Evolutionary conservation across 345 rosid species (phyloP).

Genomic region (Euphorbia lathyris): DNA sequence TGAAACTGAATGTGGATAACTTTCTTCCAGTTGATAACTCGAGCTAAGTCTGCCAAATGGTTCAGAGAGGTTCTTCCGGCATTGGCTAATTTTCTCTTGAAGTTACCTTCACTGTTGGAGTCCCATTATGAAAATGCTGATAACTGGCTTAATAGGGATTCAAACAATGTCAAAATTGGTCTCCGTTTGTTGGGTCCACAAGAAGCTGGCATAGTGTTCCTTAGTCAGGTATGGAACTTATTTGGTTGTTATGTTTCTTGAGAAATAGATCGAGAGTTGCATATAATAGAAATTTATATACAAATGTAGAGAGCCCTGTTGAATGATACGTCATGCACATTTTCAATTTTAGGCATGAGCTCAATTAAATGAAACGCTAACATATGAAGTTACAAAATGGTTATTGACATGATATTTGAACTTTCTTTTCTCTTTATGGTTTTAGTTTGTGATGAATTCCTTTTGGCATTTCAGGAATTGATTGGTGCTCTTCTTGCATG

Average conservation of each 20-base stretch:
- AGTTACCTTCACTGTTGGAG: conserved; percentile 61
- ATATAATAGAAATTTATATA: background rate
- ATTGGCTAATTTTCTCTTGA: conserved; percentile 58
- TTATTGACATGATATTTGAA: background rate
- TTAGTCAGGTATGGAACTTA: conserved; percentile 56
- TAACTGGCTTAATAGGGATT: conserved; percentile 25
- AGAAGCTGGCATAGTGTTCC: conserved; percentile 70
- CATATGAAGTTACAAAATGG: background rate
- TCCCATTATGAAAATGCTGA: conserved; percentile 56
- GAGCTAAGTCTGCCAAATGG: conserved; percentile 55
- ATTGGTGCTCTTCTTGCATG: conserved; percentile 80
- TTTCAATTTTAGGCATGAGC: background rate
- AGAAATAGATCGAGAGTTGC: background rate
- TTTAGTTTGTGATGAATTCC: conserved; percentile 7
- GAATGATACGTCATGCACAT: background rate
- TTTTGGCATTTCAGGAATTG: conserved; percentile 60
- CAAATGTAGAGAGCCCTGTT: background rate
- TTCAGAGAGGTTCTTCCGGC: conserved; percentile 60
- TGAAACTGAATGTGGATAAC: background rate
- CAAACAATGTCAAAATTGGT: conserved; percentile 31
- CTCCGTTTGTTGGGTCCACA: conserved; percentile 63
- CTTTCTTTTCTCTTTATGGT: background rate
- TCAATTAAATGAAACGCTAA: background rate
- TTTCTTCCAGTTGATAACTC: conserved; percentile 45
- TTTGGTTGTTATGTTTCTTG: background rate